Evolutionary conservation across 176 grass and related monocot genomes (phyloP), one percentile per base, ranked within the genome.

Genomic region (Carex scoparia): DNA sequence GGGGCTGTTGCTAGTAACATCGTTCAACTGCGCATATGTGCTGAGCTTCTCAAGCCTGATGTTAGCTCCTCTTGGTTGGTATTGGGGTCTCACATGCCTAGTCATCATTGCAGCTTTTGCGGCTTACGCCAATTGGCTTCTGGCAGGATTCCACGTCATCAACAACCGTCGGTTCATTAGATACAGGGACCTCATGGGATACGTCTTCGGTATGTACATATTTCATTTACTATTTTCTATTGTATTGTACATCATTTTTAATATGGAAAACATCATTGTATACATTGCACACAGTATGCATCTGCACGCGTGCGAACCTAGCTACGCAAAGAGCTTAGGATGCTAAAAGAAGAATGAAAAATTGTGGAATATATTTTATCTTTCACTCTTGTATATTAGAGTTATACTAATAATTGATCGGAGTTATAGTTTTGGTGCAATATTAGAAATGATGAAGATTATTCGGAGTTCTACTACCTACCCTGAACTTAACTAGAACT

Each of bases 1-100:
- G 0, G 94, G 92, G 57, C 16, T 97, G 60, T 66, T 97, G 83
- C 87, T 97, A 35, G 92, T 92, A 78, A 89, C 86, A 9, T 85
- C 86, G 0, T 97, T 97, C 92, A 97, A 97, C 90, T 97, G 94
- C n/a, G 94, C 92, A 56, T 97, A 97, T 75, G 94, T 97, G 59
- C 81, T 94, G n/a, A 94, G 95, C 86, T 94, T 94, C 90, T 97
- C 95, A 65, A 94, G 90, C 82, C 86, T 94, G 32, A 92, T 97
- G 79, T 86, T 94, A 86, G 95, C 79, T 38, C 94, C 92, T 35
- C 64, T 97, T 53, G 92, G 94, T 5, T 94, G 92, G 94, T 77
- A 79, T 1, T 94, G 92, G 94, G 94, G 92, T 11, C 10, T 83
- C 88, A 4, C 94, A 62, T 89, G 92, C 84, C 90, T 97, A 9